Base-by-base conservation (phyloP, 2,329 filamentous ascomycete genomes). In the Ceratocystis smalleyi region DNA sequence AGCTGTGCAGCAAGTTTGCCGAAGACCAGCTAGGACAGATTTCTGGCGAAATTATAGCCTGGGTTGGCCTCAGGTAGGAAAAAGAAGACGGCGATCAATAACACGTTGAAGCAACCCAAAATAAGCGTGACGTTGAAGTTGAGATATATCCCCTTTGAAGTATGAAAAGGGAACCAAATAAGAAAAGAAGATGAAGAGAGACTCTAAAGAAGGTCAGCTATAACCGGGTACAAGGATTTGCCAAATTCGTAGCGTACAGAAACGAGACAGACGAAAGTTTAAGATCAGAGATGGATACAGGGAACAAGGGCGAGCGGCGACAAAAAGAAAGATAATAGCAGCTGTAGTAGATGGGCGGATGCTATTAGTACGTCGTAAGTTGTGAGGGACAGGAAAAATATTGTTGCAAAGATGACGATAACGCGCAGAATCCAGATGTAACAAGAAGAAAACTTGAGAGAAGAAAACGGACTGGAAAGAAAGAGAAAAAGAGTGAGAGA, bases 401-500 rank as follows among this genome's bases (percentile, higher is more conserved):
- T 6, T 15, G 12, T 32, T 43, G 17, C 12, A 27, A 32, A 43
- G 32, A 59, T 40, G 19, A 35, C 12, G 40, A 40, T 17, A 19
- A 19, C 8, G 17, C 30, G 27, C 15, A 59, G 35, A 40, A 40
- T 22, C n/a, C 24, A 5, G 35, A 40, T 40, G 35, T 40, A 59
- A 43, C 30, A 59, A 59, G 32, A 35, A 35, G 32, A 10, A 59
- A 19, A 19, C 35, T 15, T 4, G 35, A 59, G 35, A 59, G n/a
- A 22, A 30, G 19, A 12, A 61, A 61, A 47, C 7, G 5, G 19
- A 47, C 27, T 15, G n/a, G 7, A 30, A 45, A 61, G 35, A 61
- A 27, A 61, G 27, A 61, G 10, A 60, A 60, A 19, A 61, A 49
- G 22, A 30, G 59, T 10, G 43, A 49, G 43, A 40, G 68, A 68